These are phyloP conservation scores for Chondrostereum purpureum DNA, from an alignment of 1,284 basidiomycete genomes.

Conservation along the genomic window DNA sequence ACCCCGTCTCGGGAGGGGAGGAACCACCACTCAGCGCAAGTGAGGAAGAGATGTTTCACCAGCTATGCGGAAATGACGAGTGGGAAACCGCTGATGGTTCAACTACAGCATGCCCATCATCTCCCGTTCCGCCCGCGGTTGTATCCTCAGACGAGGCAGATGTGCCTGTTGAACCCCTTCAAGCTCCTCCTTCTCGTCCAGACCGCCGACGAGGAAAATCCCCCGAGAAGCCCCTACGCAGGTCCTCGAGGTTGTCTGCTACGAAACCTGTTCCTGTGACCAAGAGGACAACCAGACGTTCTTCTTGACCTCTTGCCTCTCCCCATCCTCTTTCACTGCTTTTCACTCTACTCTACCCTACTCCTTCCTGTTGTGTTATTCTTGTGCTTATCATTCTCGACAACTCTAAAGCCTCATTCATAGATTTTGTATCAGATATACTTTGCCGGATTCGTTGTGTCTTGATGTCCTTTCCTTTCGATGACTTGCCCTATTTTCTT, in stretches of 20 bases:
- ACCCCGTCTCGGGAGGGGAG: slow-evolving; percentile 10
- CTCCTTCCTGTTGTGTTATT: background rate
- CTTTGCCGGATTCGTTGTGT: background rate
- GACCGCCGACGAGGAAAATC: no score
- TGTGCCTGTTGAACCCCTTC: background rate
- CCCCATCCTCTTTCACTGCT: no score
- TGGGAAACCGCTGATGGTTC: slow-evolving; percentile 39
- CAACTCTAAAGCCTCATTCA: background rate
- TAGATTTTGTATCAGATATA: background rate
- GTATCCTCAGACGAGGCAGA: background rate
- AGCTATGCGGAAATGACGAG: slow-evolving; percentile 51
- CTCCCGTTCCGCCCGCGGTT: background rate
- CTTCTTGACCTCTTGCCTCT: slow-evolving; percentile 8
- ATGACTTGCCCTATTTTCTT: background rate
- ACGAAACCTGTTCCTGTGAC: no score
- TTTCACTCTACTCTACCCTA: background rate
- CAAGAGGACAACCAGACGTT: no score
- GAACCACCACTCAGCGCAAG: slow-evolving; percentile 57
- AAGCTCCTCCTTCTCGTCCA: background rate
- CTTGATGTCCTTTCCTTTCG: background rate
- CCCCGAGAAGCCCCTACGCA: background rate
- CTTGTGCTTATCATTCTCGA: background rate
- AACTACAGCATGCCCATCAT: slow-evolving; percentile 6
- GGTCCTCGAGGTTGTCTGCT: background rate
- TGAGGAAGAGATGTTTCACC: slow-evolving; percentile 63